Evolutionary conservation across 2,329 filamentous ascomycete species (phyloP).

Genomic region (Fusarium beomiforme): DNA sequence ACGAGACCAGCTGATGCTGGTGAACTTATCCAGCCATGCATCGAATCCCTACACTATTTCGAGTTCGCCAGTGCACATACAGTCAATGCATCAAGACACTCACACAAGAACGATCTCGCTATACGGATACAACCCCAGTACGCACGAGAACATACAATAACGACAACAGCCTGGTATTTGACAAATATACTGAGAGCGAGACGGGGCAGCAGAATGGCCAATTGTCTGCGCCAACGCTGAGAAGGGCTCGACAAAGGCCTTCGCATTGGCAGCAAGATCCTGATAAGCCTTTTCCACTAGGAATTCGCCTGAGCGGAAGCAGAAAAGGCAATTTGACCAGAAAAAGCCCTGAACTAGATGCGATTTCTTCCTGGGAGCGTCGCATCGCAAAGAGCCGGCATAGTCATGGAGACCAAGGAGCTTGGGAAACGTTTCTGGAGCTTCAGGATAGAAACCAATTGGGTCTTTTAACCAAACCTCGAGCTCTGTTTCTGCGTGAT

Average conservation of each 20-base stretch:
- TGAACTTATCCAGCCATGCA: slow-evolving; percentile 45
- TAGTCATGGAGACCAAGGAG: slow-evolving; percentile 36
- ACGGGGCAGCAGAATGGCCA: slow-evolving; percentile 5
- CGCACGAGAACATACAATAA: slow-evolving; percentile 3
- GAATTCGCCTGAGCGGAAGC: slow-evolving; percentile 6
- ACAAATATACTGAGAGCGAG: slow-evolving; percentile 4
- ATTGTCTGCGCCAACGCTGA: not conserved
- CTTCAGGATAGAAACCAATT: slow-evolving; percentile 29
- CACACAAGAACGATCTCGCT: slow-evolving; percentile 6
- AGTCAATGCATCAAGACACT: slow-evolving; percentile 4
- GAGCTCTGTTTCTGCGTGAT: slow-evolving; percentile 44
- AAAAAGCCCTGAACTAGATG: slow-evolving; percentile 1
- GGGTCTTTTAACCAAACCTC: slow-evolving; percentile 33
- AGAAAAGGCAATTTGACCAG: not conserved
- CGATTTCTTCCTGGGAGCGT: slow-evolving; percentile 32
- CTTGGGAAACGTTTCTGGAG: slow-evolving; percentile 43
- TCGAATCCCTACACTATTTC: slow-evolving; percentile 35
- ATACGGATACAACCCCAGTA: slow-evolving; percentile 30
- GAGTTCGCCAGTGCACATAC: slow-evolving; percentile 21
- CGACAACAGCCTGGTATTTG: slow-evolving; percentile 4
- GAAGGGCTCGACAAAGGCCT: slow-evolving; percentile 13
- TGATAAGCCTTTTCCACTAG: slow-evolving; percentile 10
- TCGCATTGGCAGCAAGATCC: slow-evolving; percentile 24
- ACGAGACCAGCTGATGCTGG: slow-evolving; percentile 27
- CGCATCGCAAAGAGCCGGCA: slow-evolving; percentile 32